Evolutionary conservation across 495 filamentous ascomycete genomes (phyloP).

Genomic region (Xylaria acuta): DNA sequence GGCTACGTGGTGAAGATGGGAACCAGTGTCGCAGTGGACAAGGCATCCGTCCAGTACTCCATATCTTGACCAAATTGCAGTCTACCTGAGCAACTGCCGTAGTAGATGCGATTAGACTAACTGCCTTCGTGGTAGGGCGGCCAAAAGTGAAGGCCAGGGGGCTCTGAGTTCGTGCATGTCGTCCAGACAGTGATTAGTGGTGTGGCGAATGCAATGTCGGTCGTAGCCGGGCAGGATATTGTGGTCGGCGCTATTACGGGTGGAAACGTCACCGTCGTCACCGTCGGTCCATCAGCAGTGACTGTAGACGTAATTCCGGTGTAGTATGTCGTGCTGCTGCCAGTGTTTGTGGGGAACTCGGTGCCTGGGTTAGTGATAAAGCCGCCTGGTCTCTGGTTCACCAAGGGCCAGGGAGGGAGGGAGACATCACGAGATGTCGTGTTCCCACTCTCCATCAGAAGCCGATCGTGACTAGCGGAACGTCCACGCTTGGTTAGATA

Average conservation of each 20-base stretch:
- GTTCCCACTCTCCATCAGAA: slow-evolving; percentile 18
- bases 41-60: background rate
- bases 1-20: background rate
- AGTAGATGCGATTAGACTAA: background rate
- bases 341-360: background rate
- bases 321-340: slow-evolving; percentile 7
- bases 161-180: slow-evolving; percentile 2
- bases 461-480: slow-evolving; percentile 28
- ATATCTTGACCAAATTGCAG: background rate
- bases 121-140: background rate
- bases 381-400: slow-evolving; percentile 17
- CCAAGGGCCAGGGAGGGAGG: slow-evolving; percentile 32
- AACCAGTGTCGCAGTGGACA: background rate
- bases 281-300: background rate
- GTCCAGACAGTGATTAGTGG: background rate
- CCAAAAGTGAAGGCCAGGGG: background rate
- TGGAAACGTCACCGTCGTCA: slow-evolving; percentile 13
- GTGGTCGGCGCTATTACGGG: background rate
- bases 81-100: background rate
- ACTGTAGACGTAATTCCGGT: background rate
- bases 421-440: slow-evolving; percentile 22
- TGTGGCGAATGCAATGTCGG: background rate
- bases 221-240: slow-evolving; percentile 4
- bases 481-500: slow-evolving; percentile 26
- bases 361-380: slow-evolving; percentile 8